Evolutionary conservation across 2,329 filamentous ascomycete species (phyloP), one percentile per base, ranked within the genome.

Genomic region (Aureobasidium pullulans): DNA sequence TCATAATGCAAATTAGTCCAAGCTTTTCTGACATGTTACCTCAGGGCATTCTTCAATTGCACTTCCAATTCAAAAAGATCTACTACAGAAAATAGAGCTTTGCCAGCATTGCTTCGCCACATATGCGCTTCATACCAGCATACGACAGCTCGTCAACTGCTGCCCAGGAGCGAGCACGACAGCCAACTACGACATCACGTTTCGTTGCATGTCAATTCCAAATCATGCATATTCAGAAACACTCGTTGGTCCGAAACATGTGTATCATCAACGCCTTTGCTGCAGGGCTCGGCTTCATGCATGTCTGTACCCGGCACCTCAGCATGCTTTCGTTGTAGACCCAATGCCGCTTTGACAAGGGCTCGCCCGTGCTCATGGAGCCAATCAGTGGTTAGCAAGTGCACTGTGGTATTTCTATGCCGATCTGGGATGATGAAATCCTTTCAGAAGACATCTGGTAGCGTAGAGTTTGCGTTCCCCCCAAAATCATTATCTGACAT

Each of bases 11-110:
- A 23, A 31, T 56, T 16, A 46, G 37, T 16, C 15, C 36, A 32
- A 43, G 46, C 56, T 49, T 50, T 44, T 28, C 56, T 59, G 36
- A 49, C 37, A 48, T 40, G 31, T 40, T 37, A 49, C 83, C 64
- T 83, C 75, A 95, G 89, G 93, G 93, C 57, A 96, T 97, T 67
- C 78, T 99, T 60, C 92, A 96, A 76, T 82, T 99, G 61, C 93
- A 97, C 72, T 99, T 99, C 73, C 92, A 96, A 73, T 96, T 97
- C 80, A 99, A 97, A 75, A 96, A 96, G 84, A 74, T 79, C 59
- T 79, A 77, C 65, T 79, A 79, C 66, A 72, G 76, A 49, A 79
- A 79, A 64, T 77, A 59, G 39, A 42, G 16, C 37, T 8, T 15
- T 13, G 15, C 23, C n/a, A 4, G 43, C 32, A 37, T 48, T 47